Evolutionary conservation across 2,329 filamentous ascomycete genomes (phyloP), one percentile per base, ranked within the genome.

Genomic region (Pseudogymnoascus sp.): DNA sequence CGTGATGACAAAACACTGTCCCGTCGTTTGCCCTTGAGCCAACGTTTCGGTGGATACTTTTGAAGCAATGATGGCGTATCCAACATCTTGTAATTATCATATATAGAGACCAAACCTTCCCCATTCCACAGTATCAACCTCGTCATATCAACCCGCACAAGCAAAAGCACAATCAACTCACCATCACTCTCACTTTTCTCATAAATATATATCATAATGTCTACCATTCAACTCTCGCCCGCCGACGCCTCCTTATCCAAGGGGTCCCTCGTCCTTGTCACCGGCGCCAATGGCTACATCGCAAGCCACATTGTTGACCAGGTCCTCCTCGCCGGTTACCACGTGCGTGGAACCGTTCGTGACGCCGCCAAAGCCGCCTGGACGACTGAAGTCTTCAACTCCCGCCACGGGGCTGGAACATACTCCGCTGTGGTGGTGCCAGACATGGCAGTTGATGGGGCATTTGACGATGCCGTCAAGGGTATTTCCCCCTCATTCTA

Each of bases 281-380:
- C 78, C 0, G 79, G 77, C 2, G 72, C 68, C 31, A 80, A 78
- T 39, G 78, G 79, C 1, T 74, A 75, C 60, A 71, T 81, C 5
- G 79, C 28, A 31, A 31, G 70, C 2, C 74, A 80, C 14, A 71
- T 78, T 6, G 75, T 73, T 3, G 72, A 77, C 48, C 73, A 78
- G 57, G 69, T 79, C 10, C 73, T 80, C 0, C 62, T 68, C 0
- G 69, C 69, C 0, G 79, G 79, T 6, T 81, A 77, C 66, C 73
- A 72, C 3, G 79, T 82, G 14, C 77, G 79, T 13, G 80, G 79
- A 0, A 79, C 78, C 1, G 76, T 77, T 13, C 78, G 79, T 0
- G 68, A 73, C 54, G 28, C 65, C 0, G 67, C 70, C 2, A 79
- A 76, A 65, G 71, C 69, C 31, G 62, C 71, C 0, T 78, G 76